These are phyloP conservation scores for Colletotrichum filicis DNA, from an alignment of 2,329 filamentous ascomycete genomes.

Conservation along the genomic window DNA sequence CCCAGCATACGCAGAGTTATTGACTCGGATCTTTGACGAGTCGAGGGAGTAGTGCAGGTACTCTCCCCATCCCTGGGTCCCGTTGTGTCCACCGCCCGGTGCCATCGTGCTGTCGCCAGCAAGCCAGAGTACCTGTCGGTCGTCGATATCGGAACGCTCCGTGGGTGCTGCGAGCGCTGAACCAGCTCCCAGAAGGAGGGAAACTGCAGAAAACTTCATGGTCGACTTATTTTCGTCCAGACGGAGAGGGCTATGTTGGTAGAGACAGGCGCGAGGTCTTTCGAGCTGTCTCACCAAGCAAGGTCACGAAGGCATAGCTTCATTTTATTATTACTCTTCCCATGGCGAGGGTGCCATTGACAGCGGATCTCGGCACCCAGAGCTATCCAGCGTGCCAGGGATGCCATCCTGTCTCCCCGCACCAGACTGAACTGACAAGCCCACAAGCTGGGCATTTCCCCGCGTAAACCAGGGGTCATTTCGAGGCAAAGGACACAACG, in stretches of 20 bases:
- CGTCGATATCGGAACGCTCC: not conserved
- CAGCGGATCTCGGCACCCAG: slow-evolving; percentile 24
- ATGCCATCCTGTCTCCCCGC: slow-evolving; percentile 10
- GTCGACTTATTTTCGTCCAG: not conserved
- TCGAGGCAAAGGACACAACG: not conserved
- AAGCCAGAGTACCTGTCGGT: slow-evolving; percentile 58
- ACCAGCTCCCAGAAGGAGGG: slow-evolving; percentile 1
- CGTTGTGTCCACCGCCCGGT: slow-evolving; percentile 48
- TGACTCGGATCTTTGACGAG: slow-evolving; percentile 43
- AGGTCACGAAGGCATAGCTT: too few species aligned
- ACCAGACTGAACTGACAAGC: not conserved
- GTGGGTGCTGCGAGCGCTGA: slow-evolving; percentile 7
- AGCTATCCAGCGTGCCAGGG: not conserved
- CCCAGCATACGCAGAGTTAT: slow-evolving; percentile 76
- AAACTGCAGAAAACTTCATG: slow-evolving; percentile 1
- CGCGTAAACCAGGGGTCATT: not conserved
- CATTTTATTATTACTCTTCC: not conserved
- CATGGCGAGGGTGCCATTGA: not conserved
- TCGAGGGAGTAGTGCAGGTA: slow-evolving; percentile 64
- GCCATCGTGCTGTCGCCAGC: slow-evolving; percentile 73
- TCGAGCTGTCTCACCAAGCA: not conserved
- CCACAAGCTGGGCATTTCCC: slow-evolving; percentile 13
- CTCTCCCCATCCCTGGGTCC: slow-evolving; percentile 69
- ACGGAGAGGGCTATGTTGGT: too few species aligned
- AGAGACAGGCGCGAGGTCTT: not conserved